phyloP scores from a whole-genome alignment of 306 rosid genomes.

The Betula pendula region DNA sequence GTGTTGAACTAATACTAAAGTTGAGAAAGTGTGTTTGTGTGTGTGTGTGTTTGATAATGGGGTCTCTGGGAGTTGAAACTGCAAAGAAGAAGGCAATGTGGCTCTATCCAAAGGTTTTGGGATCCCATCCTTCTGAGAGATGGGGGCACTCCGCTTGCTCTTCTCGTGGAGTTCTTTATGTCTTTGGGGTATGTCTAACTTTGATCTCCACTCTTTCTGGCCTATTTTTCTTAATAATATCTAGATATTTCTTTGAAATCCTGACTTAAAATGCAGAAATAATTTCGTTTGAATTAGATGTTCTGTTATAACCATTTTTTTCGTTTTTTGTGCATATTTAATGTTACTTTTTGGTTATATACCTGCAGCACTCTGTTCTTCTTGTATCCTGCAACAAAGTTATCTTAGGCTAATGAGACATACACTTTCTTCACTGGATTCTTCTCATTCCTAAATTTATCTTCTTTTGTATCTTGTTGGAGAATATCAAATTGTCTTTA shows the following conservation, averaged over 20 bases:
- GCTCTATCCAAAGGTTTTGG: constrained; percentile 83
- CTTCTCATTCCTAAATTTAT: constrained; percentile 46
- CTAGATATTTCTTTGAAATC: constrained; percentile 9
- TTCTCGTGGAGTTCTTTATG: constrained; percentile 63
- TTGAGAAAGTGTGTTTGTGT: neutral
- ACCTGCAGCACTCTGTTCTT: constrained; percentile 13
- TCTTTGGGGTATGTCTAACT: constrained; percentile 81
- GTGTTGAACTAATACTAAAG: constrained; percentile 32
- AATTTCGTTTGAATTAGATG: constrained; percentile 4
- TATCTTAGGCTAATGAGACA: constrained; percentile 51
- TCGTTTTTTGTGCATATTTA: constrained; percentile 22
- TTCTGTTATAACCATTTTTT: constrained; percentile 11
- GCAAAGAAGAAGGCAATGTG: constrained; percentile 89
- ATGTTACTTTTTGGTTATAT: constrained; percentile 19
- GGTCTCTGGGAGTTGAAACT: constrained; percentile 54
- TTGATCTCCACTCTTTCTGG: constrained; percentile 1
- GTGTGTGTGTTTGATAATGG: constrained; percentile 41
- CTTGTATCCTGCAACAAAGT: constrained; percentile 17
- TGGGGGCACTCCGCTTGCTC: constrained; percentile 98
- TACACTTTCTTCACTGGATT: constrained; percentile 48
- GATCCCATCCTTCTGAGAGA: constrained; percentile 84
- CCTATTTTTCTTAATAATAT: neutral
- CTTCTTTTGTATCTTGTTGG: constrained; percentile 19
- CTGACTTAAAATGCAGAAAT: constrained; percentile 24
- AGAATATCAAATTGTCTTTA: constrained; percentile 16